Evolutionary conservation across 192 early-diverging fungal species (phyloP).

Genomic region (Allomyces macrogynus): DNA sequence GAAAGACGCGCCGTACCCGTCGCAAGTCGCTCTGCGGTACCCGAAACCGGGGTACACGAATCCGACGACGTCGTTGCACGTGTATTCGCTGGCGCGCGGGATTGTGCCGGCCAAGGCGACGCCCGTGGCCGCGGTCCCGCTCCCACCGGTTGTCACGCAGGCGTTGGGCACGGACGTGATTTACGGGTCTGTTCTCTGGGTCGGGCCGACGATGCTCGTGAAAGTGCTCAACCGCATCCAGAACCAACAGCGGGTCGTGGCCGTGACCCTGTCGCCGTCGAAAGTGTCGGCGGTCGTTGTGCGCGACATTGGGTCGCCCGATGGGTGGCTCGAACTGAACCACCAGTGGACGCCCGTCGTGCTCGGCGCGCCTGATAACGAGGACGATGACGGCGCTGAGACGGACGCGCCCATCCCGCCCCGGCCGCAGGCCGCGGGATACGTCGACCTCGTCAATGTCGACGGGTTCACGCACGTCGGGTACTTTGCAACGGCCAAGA

Average conservation of each 20-base stretch:
- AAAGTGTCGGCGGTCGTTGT: conserved; percentile 20
- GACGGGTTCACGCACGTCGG: conserved; percentile 50
- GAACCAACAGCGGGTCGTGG: conserved; percentile 48
- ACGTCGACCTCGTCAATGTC: conserved; percentile 42
- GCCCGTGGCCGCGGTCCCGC: conserved; percentile 10
- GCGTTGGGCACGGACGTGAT: conserved; percentile 10
- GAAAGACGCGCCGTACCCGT: conserved; percentile 38
- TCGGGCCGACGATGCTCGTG: conserved; percentile 46
- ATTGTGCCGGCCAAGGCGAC: conserved; percentile 8
- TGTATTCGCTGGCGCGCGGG: conserved; percentile 28
- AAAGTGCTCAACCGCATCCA: conserved; percentile 79
- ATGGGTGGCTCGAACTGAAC: conserved; percentile 49
- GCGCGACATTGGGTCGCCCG: conserved; percentile 37
- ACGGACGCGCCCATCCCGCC: background rate
- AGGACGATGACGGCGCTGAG: background rate
- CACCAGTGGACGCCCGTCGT: conserved; percentile 4
- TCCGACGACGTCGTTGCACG: conserved; percentile 53
- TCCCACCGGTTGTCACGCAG: conserved; percentile 5
- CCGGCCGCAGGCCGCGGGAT: conserved; percentile 16
- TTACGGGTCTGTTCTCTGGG: conserved; percentile 56
- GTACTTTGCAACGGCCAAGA: conserved; percentile 28
- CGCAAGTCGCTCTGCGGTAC: conserved; percentile 55
- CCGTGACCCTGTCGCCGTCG: conserved; percentile 23
- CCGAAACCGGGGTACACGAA: conserved; percentile 68
- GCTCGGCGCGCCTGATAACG: background rate